Conservation (phyloP, 2,329 filamentous ascomycete genomes). For the Cladosporium sphaerospermum region DNA sequence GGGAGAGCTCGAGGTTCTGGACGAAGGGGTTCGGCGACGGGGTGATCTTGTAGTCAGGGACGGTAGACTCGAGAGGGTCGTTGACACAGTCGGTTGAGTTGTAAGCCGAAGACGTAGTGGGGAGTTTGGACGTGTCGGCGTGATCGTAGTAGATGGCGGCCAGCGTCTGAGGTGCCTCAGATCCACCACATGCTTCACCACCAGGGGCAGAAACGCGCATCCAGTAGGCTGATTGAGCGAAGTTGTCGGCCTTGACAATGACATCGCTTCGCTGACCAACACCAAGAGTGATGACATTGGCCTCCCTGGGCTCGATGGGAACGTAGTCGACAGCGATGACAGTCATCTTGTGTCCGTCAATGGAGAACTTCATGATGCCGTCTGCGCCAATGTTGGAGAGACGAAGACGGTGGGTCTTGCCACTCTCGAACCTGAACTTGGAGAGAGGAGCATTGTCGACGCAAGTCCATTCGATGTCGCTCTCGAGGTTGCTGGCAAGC, state of each 20-base stretch:
- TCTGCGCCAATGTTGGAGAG: slow-evolving; percentile 39
- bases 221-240: slow-evolving; percentile 29
- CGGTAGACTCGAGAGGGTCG: slow-evolving; percentile 49
- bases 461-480: slow-evolving; percentile 16
- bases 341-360: slow-evolving; percentile 39
- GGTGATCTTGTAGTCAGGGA: slow-evolving; percentile 47
- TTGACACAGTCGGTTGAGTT: slow-evolving; percentile 48
- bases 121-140: slow-evolving; percentile 45
- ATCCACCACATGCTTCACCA: slow-evolving; percentile 23
- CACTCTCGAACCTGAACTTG: slow-evolving; percentile 36
- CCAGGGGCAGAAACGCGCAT: slow-evolving; percentile 32
- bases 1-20: slow-evolving; percentile 42
- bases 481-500: slow-evolving; percentile 15
- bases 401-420: slow-evolving; percentile 37
- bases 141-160: slow-evolving; percentile 62
- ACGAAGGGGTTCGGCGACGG: slow-evolving; percentile 29
- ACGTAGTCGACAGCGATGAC: slow-evolving; percentile 41
- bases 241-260: slow-evolving; percentile 31
- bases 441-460: slow-evolving; percentile 22
- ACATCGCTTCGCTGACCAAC: slow-evolving; percentile 39
- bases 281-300: slow-evolving; percentile 34
- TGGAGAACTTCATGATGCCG: slow-evolving; percentile 37
- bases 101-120: slow-evolving; percentile 34
- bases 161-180: slow-evolving; percentile 36
- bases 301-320: slow-evolving; percentile 36